phyloP scores from a whole-genome alignment of 2,329 filamentous ascomycete species.

The Pseudogymnoascus sp. region DNA sequence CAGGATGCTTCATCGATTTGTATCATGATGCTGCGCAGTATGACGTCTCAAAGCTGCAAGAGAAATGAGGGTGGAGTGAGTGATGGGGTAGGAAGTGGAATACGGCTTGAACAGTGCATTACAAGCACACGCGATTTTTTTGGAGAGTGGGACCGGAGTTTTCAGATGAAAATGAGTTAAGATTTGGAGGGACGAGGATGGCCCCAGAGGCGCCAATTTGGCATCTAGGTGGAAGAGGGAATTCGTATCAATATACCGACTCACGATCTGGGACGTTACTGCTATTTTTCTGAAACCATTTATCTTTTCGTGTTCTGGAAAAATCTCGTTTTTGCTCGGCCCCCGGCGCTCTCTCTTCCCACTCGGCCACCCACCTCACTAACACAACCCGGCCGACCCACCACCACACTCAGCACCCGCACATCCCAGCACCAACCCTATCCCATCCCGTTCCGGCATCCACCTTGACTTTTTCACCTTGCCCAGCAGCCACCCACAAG shows the following conservation, averaged over 20 bases:
- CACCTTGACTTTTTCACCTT: neutral
- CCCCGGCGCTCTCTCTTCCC: neutral
- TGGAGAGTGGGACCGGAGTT: neutral
- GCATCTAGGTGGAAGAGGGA: neutral
- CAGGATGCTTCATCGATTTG: slow-evolving; percentile 86
- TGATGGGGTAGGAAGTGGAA: neutral
- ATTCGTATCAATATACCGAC: neutral
- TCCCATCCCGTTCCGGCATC: neutral
- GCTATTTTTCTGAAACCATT: neutral
- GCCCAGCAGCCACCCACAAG: neutral
- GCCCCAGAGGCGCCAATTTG: neutral
- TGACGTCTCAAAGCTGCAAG: slow-evolving; percentile 16
- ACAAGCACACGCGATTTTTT: neutral
- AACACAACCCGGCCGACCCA: neutral
- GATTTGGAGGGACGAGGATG: neutral
- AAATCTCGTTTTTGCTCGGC: neutral
- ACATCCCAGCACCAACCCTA: slow-evolving; percentile 2
- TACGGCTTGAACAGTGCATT: neutral
- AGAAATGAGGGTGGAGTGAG: slow-evolving; percentile 3
- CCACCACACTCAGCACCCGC: neutral
- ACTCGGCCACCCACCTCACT: slow-evolving; percentile 2
- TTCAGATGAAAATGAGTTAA: neutral
- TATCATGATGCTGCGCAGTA: slow-evolving; percentile 74
- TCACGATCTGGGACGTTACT: neutral
- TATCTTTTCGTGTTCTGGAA: neutral